Base-by-base conservation (phyloP, 805 yeast species). In the Teunomyces gatunensis region DNA sequence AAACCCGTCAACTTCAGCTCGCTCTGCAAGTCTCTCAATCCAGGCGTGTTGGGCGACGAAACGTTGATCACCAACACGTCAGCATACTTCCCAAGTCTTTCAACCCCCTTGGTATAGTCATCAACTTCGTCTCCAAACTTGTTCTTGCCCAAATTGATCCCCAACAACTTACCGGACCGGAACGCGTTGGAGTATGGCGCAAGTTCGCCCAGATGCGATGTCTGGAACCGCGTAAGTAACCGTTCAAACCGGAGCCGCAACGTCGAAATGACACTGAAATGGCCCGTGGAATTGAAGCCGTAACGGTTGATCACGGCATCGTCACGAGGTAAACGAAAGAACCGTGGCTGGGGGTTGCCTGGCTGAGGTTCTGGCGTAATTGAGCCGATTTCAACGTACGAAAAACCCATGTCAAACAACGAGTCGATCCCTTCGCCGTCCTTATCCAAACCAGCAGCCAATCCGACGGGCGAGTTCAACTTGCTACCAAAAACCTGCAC, bases 361-460 rank as follows among this genome's bases (percentile, higher is more conserved):
- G 92, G 89, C 69, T 92, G 98, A 0, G 97, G 88, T 54, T 77
- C 71, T 3, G 98, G 98, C 5, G 98, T 92, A 42, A 92, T 83
- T 2, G 96, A 87, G 1, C 98, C 98, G 50, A 92, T 79, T 67
- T 92, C 98, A 54, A 89, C 94, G 64, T 89, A 89, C 12, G 92
- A 82, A 59, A 91, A 91, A 1, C 98, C 98, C 47, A 79, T 62
- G 53, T 83, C 76, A 56, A 85, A 84, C 49, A 92, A 74, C 0
- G 90, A 71, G 57, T 92, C 97, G 55, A 92, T 81, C 17, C 89
- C 96, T 60, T 89, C 96, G 45, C 89, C 98, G 59, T 91, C 85
- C 69, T 92, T 92, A 67, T 92, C 98, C 54, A 92, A 78, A 10
- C 98, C 98, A 21, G 98, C 98, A 43, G 98, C 97, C 57, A 91